Conservation (phyloP, 2,329 filamentous ascomycete genomes). For the Stagonosporopsis rhizophila region DNA sequence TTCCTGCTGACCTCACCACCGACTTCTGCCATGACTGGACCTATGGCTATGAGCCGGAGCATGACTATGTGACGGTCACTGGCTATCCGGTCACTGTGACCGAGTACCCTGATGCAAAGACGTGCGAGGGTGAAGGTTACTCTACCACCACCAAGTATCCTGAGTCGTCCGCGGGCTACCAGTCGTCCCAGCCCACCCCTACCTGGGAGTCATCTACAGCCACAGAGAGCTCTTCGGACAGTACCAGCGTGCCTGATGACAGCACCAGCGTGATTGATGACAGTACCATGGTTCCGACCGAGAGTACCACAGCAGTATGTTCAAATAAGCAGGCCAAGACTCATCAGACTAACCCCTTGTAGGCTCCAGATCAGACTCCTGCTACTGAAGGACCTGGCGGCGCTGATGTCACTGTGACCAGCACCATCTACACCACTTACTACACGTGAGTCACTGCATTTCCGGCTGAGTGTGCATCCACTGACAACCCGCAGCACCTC, state of each 20-base stretch:
- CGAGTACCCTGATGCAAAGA: conserved; percentile 15
- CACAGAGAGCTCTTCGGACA: conserved; percentile 1
- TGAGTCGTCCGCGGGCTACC: conserved; percentile 1
- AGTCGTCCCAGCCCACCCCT: neutral
- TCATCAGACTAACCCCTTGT: neutral
- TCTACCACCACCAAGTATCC: conserved; percentile 10
- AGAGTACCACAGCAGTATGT: neutral
- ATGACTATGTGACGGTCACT: conserved; percentile 8
- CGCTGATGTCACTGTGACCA: conserved; percentile 13
- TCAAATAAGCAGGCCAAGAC: neutral
- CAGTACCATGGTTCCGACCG: neutral
- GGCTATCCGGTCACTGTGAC: conserved; percentile 9
- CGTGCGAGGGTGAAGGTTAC: conserved; percentile 12
- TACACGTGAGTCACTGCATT: neutral
- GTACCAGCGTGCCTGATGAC: neutral
- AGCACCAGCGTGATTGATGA: neutral
- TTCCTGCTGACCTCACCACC: conserved; percentile 5
- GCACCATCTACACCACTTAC: conserved; percentile 12
- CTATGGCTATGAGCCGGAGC: conserved; percentile 5
- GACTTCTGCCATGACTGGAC: conserved; percentile 14
- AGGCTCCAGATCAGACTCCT: conserved; percentile 8
- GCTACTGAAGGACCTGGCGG: neutral
- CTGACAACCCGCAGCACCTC: conserved; percentile 2
- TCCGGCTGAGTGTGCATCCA: too few species aligned
- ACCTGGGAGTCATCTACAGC: neutral